Base-by-base conservation (phyloP, 805 yeast genomes). In the Pachysolen tannophilus region DNA sequence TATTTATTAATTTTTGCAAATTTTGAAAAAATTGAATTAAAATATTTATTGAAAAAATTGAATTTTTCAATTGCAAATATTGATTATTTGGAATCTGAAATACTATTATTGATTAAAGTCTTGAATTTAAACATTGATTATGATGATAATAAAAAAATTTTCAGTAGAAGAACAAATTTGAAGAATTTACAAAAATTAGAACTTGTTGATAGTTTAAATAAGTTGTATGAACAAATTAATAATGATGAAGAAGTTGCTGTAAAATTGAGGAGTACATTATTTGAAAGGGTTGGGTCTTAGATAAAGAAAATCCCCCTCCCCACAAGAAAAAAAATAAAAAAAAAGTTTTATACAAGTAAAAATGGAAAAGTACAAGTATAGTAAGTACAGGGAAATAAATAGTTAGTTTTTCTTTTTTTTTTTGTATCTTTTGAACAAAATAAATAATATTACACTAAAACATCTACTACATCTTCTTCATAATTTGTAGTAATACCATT, bases 401-500 rank as follows among this genome's bases (percentile, higher is more conserved):
- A 5, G 5, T 7, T 14, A 5, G 13, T 23, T 23, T 21, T 21
- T 23, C 5, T 23, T 23, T 23, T 11, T 5, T 23, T 23, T 23
- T 14, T 23, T 21, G 24, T 21, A n/a, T n/a, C n/a, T n/a, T n/a
- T n/a, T n/a, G n/a, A n/a, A n/a, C n/a, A n/a, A n/a, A n/a, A n/a
- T n/a, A n/a, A n/a, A n/a, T n/a, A n/a, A n/a, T n/a, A n/a, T 14
- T 23, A 23, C 10, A 23, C 26, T 4, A 14, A 11, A 23, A 23
- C 26, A 23, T 23, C 26, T 11, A 23, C 24, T 17, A 29, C 40
- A 5, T 25, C 32, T 19, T 37, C 40, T 20, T 37, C 34, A 8
- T 28, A 34, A 20, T 37, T 20, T 9, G 14, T 16, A 17, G 20
- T 67, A 5, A 70, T 71, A 2, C 88, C 90, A 49, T 63, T 56